Conservation (phyloP, 2,329 filamentous ascomycete species). For the Epichloe scottii region DNA sequence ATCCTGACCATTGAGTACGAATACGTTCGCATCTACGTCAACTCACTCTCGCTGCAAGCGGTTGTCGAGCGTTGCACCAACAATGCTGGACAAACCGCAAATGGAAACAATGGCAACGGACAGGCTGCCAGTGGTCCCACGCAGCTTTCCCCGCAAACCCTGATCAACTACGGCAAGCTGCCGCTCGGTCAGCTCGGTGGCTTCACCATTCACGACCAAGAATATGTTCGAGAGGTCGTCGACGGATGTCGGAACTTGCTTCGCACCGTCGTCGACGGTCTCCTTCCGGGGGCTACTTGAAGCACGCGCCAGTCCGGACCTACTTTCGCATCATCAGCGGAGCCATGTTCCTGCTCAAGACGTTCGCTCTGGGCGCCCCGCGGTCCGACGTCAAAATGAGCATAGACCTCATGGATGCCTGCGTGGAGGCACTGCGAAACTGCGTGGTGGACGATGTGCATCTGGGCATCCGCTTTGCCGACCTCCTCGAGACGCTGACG, state of each 20-base stretch:
- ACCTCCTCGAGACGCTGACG: conserved; percentile 68
- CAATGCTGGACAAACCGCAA: conserved; percentile 43
- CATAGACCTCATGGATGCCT: conserved; percentile 62
- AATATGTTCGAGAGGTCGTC: conserved; percentile 65
- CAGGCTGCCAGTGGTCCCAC: conserved; percentile 14
- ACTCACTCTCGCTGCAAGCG: conserved; percentile 85
- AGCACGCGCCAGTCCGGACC: conserved; percentile 70
- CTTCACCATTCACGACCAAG: conserved; percentile 54
- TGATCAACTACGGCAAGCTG: conserved; percentile 51
- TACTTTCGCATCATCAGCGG: conserved; percentile 81
- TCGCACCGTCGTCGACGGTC: conserved; percentile 61
- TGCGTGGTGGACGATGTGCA: conserved; percentile 80
- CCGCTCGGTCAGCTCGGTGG: conserved; percentile 52
- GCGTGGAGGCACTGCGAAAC: conserved; percentile 60
- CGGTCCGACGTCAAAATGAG: conserved; percentile 67
- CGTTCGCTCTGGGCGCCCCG: conserved; percentile 68
- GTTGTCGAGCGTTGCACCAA: conserved; percentile 87
- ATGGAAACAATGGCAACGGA: conserved; percentile 20
- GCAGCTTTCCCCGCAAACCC: conserved; percentile 47
- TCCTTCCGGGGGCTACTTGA: conserved; percentile 66
- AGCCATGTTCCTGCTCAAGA: conserved; percentile 75
- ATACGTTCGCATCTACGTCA: conserved; percentile 88
- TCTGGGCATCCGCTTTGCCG: conserved; percentile 71
- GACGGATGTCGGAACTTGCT: conserved; percentile 68
- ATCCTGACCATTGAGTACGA: conserved; percentile 92